Evolutionary conservation across 1,139 yeast genomes (phyloP).

Genomic region (Cylindricascospora bacillispora): DNA sequence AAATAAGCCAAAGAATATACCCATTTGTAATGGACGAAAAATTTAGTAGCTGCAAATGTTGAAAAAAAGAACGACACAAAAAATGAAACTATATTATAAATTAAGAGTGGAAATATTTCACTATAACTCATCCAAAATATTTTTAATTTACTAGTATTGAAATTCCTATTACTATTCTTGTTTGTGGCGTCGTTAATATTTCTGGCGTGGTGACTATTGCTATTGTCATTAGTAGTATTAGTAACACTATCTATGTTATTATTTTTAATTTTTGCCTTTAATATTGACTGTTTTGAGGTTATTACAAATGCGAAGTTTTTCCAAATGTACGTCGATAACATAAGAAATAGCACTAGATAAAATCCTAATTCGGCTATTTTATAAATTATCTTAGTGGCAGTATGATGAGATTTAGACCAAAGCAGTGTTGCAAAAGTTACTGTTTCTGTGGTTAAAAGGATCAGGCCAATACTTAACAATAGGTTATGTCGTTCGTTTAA

Average conservation of each 20-base stretch:
- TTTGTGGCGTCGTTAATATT: too few species aligned
- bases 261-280: too few species aligned
- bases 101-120: constrained; percentile 16
- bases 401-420: constrained; percentile 5
- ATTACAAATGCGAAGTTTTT: constrained; percentile 18
- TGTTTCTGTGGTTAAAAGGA: constrained; percentile 4
- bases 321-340: constrained; percentile 12
- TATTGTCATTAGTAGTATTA: constrained; percentile 2
- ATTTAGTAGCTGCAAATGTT: constrained; percentile 9
- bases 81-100: constrained; percentile 14
- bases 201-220: constrained; percentile 1
- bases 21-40: constrained; percentile 11
- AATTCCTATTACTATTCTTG: too few species aligned
- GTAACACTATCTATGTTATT: not conserved
- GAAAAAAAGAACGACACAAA: constrained; percentile 9
- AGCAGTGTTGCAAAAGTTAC: constrained; percentile 7
- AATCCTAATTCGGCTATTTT: constrained; percentile 9
- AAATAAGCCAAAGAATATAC: constrained; percentile 15
- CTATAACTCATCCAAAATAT: constrained; percentile 18
- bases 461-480: constrained; percentile 1
- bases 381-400: constrained; percentile 5
- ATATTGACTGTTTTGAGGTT: constrained; percentile 1
- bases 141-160: constrained; percentile 5
- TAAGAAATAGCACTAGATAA: constrained; percentile 10
- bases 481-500: not conserved